A percentile compares a stretch with the other conserved stretches of the same genome.
Evolutionary conservation across 2,329 filamentous ascomycete species (phyloP).

Genomic region (Erysiphe neolycopersici): DNA sequence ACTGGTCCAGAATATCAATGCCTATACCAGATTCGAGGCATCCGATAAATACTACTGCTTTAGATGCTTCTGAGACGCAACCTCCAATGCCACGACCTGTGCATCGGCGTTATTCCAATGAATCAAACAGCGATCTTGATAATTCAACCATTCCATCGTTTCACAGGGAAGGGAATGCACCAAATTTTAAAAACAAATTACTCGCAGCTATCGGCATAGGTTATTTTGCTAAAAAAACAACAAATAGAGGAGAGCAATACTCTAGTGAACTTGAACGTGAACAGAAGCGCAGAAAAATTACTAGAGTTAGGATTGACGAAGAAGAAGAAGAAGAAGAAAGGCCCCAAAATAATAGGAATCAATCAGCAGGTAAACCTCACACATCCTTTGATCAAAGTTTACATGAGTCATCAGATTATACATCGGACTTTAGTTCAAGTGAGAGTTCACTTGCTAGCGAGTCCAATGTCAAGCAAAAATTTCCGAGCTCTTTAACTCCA

Average conservation of each 20-base stretch:
- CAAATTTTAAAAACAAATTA: constrained; percentile 18
- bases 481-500: neutral
- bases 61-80: constrained; percentile 19
- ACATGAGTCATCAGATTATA: constrained; percentile 4
- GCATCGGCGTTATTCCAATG: constrained; percentile 22
- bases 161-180: constrained; percentile 21
- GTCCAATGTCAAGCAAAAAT: neutral
- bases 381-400: neutral
- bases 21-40: constrained; percentile 21
- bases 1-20: constrained; percentile 15
- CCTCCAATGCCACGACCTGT: constrained; percentile 14
- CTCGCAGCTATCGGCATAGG: constrained; percentile 37
- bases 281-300: neutral
- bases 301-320: neutral
- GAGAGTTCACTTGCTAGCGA: constrained; percentile 2
- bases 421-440: constrained; percentile 12
- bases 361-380: neutral
- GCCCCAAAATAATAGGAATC: neutral
- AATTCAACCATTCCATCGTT: constrained; percentile 33
- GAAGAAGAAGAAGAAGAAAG: neutral
- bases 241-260: constrained; percentile 22
- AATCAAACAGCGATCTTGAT: constrained; percentile 29
- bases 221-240: constrained; percentile 39
- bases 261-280: neutral
- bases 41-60: constrained; percentile 19